Evolutionary conservation across 129 eudicot species (phyloP).

Genomic region (Lonicera japonica): DNA sequence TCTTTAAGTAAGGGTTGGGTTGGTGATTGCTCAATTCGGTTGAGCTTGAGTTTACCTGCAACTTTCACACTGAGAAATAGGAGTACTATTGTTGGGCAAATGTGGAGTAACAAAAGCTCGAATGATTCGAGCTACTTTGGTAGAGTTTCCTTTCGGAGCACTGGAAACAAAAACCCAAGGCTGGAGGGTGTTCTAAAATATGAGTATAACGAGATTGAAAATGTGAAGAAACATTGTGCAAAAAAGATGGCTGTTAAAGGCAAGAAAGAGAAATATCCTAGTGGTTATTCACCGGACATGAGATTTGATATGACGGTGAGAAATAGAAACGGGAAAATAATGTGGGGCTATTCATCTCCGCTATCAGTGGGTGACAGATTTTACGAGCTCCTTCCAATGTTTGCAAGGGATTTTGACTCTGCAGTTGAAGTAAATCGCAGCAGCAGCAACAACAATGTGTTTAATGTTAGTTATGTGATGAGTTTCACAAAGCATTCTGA

Average conservation of each 20-base stretch:
- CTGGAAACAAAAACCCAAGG: conserved; percentile 28
- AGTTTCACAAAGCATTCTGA: conserved; percentile 33
- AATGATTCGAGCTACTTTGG: conserved; percentile 51
- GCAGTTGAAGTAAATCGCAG: conserved; percentile 16
- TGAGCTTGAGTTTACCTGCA: conserved; percentile 62
- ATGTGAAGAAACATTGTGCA: conserved; percentile 31
- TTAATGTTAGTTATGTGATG: conserved; percentile 64
- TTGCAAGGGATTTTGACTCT: conserved; percentile 1
- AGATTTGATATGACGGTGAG: conserved; percentile 67
- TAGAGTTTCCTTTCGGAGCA: conserved; percentile 34
- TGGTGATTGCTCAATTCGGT: conserved; percentile 61
- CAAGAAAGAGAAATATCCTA: conserved; percentile 44
- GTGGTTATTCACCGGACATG: conserved; percentile 55
- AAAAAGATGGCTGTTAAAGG: conserved; percentile 23
- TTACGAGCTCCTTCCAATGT: conserved; percentile 18
- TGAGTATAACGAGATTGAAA: conserved; percentile 48
- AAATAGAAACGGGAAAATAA: conserved; percentile 42
- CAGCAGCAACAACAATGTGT: conserved; percentile 13
- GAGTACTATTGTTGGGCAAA: conserved; percentile 63
- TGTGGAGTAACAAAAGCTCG: conserved; percentile 62
- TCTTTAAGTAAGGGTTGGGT: conserved; percentile 32
- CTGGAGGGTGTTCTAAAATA: conserved; percentile 31
- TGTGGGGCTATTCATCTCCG: conserved; percentile 68
- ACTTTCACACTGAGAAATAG: conserved; percentile 45
- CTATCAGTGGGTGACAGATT: conserved; percentile 42